Percentiles rank a stretch among this genome's conserved stretches.
Evolutionary conservation across 495 filamentous ascomycete species (phyloP).

Genomic region (Thozetella sp.): DNA sequence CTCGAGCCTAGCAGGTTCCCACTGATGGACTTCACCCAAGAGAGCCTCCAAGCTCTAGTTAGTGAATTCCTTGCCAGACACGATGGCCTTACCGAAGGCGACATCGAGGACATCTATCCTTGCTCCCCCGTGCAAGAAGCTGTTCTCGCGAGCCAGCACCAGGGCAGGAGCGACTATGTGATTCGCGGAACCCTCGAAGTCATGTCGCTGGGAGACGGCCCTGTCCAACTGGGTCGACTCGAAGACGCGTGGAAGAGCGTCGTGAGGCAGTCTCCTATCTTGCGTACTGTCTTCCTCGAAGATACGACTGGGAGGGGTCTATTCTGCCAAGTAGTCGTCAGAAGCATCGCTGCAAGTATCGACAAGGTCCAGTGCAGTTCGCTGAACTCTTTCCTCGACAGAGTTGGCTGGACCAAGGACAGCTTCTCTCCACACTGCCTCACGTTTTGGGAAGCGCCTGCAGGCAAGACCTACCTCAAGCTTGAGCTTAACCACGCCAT

Average conservation of each 20-base stretch:
- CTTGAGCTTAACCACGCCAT: background rate
- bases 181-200: background rate
- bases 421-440: background rate
- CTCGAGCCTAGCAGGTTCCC: too few relatives aligned
- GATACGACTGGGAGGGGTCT: too few relatives aligned
- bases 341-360: too few relatives aligned
- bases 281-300: too few relatives aligned
- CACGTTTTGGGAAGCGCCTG: background rate
- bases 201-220: too few relatives aligned
- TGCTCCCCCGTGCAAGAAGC: background rate
- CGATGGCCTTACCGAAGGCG: too few relatives aligned
- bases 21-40: too few relatives aligned
- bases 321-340: too few relatives aligned
- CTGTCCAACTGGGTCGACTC: background rate
- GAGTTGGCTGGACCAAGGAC: slow-evolving; percentile 1
- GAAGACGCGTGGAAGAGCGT: too few relatives aligned
- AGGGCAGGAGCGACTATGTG: background rate
- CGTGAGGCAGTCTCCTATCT: too few relatives aligned
- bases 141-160: background rate
- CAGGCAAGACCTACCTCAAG: background rate
- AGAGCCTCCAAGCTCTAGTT: too few relatives aligned
- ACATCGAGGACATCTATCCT: background rate
- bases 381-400: background rate
- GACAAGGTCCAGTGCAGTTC: slow-evolving; percentile 16
- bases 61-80: too few relatives aligned